phyloP scores from a whole-genome alignment of 139 green algal species.

The Haematococcus sp. region DNA sequence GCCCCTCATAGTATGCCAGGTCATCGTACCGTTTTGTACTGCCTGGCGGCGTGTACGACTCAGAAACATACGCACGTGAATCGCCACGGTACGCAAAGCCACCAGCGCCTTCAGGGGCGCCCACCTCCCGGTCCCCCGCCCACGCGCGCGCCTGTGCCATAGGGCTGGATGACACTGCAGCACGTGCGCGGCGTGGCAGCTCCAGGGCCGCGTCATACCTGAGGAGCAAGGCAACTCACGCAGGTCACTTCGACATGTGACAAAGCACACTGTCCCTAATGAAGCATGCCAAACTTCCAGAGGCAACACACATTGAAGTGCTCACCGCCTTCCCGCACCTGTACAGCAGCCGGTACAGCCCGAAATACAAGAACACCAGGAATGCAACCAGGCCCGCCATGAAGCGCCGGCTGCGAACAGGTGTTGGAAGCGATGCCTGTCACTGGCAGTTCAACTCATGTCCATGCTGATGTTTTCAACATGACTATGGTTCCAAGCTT shows the following conservation, averaged over 20 bases:
- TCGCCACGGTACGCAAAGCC: neutral
- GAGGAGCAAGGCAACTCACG: neutral
- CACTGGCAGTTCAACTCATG: too few species aligned
- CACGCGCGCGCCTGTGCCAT: too few species aligned
- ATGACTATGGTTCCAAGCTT: too few species aligned
- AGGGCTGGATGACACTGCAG: too few species aligned
- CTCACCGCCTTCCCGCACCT: neutral
- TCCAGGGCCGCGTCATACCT: too few species aligned
- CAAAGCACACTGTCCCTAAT: too few species aligned
- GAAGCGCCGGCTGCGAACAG: constrained; percentile 34
- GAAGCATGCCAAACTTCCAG: too few species aligned
- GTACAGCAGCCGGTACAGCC: constrained; percentile 37
- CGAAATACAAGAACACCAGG: constrained; percentile 44
- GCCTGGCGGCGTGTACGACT: neutral
- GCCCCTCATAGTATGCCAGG: neutral
- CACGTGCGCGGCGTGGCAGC: neutral
- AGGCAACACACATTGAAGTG: too few species aligned
- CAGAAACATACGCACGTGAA: neutral
- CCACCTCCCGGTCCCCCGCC: neutral
- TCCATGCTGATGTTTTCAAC: neutral
- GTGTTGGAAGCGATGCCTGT: neutral
- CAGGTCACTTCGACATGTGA: neutral
- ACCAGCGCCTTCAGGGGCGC: neutral
- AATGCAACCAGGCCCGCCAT: constrained; percentile 26
- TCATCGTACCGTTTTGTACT: neutral